These are phyloP conservation scores for Aspergillus viridinutans DNA, from an alignment of 2,329 filamentous ascomycete genomes.

Conservation along the genomic window DNA sequence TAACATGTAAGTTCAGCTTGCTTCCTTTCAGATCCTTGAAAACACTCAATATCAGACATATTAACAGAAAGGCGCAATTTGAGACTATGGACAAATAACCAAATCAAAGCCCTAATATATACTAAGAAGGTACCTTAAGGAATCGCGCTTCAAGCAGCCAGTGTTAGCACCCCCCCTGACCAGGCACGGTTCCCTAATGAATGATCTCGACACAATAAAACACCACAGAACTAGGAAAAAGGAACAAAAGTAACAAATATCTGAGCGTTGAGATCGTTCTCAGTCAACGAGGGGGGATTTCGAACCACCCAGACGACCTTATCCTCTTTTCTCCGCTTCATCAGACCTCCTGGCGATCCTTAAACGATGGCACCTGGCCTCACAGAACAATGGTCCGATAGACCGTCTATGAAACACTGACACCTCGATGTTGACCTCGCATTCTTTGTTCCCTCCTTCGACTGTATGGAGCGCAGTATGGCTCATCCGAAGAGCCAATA, in stretches of 20 bases:
- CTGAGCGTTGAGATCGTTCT: not conserved
- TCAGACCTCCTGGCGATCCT: too few relatives aligned
- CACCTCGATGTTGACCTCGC: conserved; percentile 30
- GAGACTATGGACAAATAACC: not conserved
- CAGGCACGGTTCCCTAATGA: not conserved
- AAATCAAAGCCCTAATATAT: not conserved
- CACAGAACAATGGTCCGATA: not conserved
- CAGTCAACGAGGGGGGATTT: not conserved
- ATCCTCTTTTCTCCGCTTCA: too few relatives aligned
- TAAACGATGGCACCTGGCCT: not conserved
- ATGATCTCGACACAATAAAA: not conserved
- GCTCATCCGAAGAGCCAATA: conserved; percentile 38
- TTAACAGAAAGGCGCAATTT: not conserved
- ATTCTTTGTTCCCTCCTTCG: conserved; percentile 37
- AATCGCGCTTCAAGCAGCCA: not conserved
- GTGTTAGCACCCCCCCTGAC: not conserved
- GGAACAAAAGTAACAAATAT: not conserved
- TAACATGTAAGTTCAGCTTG: not conserved
- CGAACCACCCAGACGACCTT: too few relatives aligned
- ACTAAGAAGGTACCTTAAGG: not conserved
- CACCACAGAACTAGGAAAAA: not conserved
- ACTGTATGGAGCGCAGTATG: conserved; percentile 38
- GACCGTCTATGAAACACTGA: conserved; percentile 26
- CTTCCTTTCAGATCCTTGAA: not conserved
- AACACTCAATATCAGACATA: not conserved